Percentiles rank a stretch among this genome's conserved stretches.
phyloP scores from a whole-genome alignment of 345 rosid genomes.

The Brassica juncea region DNA sequence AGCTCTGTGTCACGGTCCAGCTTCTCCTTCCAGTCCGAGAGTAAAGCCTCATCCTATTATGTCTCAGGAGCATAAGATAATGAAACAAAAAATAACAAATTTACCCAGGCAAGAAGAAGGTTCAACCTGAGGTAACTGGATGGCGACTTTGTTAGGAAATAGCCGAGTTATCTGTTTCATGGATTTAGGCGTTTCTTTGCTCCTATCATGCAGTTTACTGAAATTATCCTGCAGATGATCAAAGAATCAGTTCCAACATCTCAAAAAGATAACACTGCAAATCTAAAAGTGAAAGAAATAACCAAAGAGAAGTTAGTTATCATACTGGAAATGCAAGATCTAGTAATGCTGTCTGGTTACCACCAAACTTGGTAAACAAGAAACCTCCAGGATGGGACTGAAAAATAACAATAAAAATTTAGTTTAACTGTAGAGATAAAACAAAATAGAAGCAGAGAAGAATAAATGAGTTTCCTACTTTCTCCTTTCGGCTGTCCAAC shows the following conservation, averaged over 20 bases:
- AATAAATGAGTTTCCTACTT: conserved; percentile 47
- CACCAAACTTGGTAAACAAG: conserved; percentile 87
- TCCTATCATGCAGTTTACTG: conserved; percentile 82
- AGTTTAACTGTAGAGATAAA: conserved; percentile 12
- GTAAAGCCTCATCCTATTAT: conserved; percentile 82
- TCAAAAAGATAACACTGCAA: not conserved
- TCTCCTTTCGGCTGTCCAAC: conserved; percentile 93
- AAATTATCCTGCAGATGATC: conserved; percentile 71
- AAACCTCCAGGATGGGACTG: conserved; percentile 97
- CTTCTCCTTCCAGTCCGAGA: conserved; percentile 94
- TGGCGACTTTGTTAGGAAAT: conserved; percentile 92
- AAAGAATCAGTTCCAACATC: conserved; percentile 6
- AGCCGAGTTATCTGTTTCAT: conserved; percentile 89
- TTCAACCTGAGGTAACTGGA: conserved; percentile 94
- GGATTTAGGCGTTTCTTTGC: conserved; percentile 84
- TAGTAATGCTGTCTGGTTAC: conserved; percentile 88
- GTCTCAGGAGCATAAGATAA: conserved; percentile 33
- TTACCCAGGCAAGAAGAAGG: conserved; percentile 5
- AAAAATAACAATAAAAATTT: conserved; percentile 21
- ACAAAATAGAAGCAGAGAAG: not conserved
- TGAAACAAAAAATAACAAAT: not conserved
- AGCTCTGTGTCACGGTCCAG: conserved; percentile 91
- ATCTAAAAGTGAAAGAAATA: not conserved
- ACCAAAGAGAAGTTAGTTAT: conserved; percentile 3
- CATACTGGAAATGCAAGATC: conserved; percentile 95